Base-by-base conservation (phyloP, 2,329 filamentous ascomycete genomes). In the Aspergillus sergii region DNA sequence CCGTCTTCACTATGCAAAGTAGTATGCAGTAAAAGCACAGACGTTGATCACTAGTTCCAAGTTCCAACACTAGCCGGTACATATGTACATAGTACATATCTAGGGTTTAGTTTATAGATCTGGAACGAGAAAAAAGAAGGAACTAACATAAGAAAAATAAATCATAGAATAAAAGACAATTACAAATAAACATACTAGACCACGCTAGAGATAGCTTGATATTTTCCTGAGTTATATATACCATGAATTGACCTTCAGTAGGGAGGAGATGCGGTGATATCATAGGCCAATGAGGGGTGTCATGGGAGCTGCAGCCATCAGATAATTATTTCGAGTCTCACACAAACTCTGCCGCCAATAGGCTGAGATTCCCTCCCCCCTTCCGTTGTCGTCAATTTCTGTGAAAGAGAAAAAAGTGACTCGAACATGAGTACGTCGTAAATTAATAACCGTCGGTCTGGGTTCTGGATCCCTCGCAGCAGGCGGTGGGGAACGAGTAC, bases 291-390 rank as follows among this genome's bases (percentile, higher is more conserved):
- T 21, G 19, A 34, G 21, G 30, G 19, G n/a, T 36, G 53, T 36
- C 45, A 57, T 57, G 53, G 26, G 32, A 41, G 48, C 43, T 57
- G 54, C 54, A 61, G 26, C 59, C 59, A 61, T 61, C 59, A 56
- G 59, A 61, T 61, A 61, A 61, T 46, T 4, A 41, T 41, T 19
- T n/a, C 30, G 21, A 53, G 28, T 53, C n/a, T 21, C 21, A 19
- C 11, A n/a, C 32, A 19, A 16, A 12, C 32, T 23, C 12, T 34
- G 23, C 34, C 21, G 16, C 51, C 51, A 39, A 39, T 55, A 21
- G 12, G 14, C 21, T 16, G 30, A 23, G 30, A 34, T 28, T 26
- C 28, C 51, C 16, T 21, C 51, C 34, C n/a, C 51, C 51, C 36
- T 7, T 48, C 23, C 12, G 14, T 26, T 23, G n/a, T 19, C 9